phyloP scores from a whole-genome alignment of 148 eudicot genomes.

The Spergularia bocconei region DNA sequence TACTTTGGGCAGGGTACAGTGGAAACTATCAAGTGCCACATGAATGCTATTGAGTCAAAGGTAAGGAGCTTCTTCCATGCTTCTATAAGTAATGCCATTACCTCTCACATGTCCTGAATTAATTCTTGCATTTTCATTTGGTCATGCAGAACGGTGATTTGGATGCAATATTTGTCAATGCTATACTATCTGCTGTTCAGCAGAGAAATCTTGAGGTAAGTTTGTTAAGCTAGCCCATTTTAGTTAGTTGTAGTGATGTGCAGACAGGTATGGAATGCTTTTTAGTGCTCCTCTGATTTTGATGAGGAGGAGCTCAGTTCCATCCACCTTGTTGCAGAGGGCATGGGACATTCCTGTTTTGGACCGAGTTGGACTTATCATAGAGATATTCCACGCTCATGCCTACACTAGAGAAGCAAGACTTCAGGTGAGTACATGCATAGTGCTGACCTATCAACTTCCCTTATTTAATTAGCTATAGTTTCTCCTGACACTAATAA shows the following conservation, averaged over 20 bases:
- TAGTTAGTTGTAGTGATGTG: neutral
- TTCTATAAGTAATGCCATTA: neutral
- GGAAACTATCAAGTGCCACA: conserved; percentile 59
- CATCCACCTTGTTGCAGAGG: conserved; percentile 43
- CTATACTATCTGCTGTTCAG: conserved; percentile 68
- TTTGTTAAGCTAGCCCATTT: conserved; percentile 13
- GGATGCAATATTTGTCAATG: conserved; percentile 90
- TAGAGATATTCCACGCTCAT: conserved; percentile 94
- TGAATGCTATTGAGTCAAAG: conserved; percentile 60
- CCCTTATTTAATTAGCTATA: neutral
- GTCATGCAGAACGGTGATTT: conserved; percentile 47
- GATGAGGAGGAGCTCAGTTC: neutral
- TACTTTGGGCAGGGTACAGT: conserved; percentile 87
- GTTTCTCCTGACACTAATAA: conserved; percentile 13
- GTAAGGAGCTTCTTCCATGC: conserved; percentile 37
- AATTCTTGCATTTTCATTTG: conserved; percentile 18
- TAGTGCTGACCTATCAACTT: neutral
- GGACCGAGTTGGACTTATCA: conserved; percentile 89
- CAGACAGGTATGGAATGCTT: neutral
- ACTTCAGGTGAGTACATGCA: conserved; percentile 57
- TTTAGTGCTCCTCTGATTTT: neutral
- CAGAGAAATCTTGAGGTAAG: conserved; percentile 88
- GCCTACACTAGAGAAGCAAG: conserved; percentile 95
- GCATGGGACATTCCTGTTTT: conserved; percentile 84
- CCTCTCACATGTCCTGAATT: neutral